Evolutionary conservation across 495 filamentous ascomycete species (phyloP).

Genomic region (Podospora comata): DNA sequence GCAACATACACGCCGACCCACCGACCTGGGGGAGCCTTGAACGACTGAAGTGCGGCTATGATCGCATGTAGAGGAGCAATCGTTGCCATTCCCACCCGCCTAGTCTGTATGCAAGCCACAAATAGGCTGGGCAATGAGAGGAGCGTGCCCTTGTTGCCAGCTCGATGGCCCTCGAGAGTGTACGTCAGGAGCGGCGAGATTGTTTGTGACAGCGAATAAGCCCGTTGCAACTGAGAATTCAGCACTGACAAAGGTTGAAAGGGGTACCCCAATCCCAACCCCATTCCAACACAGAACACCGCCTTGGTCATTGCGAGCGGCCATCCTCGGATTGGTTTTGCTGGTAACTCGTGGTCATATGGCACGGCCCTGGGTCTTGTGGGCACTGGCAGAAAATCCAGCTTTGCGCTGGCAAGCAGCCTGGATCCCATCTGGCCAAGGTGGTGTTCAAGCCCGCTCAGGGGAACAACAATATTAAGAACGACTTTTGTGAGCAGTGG

Average conservation of each 20-base stretch:
- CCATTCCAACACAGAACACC: background rate
- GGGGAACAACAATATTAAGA: slow-evolving; percentile 1
- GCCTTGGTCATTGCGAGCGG: background rate
- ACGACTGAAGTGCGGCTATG: background rate
- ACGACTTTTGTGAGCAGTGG: slow-evolving; percentile 3
- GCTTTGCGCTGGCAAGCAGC: background rate
- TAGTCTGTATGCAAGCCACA: background rate
- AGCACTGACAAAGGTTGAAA: background rate
- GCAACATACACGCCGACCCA: background rate
- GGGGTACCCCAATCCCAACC: background rate
- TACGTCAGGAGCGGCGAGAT: slow-evolving; percentile 1
- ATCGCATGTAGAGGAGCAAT: background rate
- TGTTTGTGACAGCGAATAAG: background rate
- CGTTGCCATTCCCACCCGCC: background rate
- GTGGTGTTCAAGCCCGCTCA: background rate
- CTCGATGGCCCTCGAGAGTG: slow-evolving; percentile 1
- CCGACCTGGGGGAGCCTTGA: background rate
- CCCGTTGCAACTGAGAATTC: background rate
- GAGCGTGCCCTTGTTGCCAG: slow-evolving; percentile 2
- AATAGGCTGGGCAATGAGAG: background rate
- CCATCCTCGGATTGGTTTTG: slow-evolving; percentile 16
- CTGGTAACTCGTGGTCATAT: slow-evolving; percentile 19
- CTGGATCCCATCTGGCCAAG: slow-evolving; percentile 3
- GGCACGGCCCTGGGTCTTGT: slow-evolving; percentile 8
- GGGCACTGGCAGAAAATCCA: slow-evolving; percentile 11